A percentile compares a stretch with the other conserved stretches of the same genome.
Evolutionary conservation across 2,329 filamentous ascomycete genomes (phyloP).

Genomic region (Zalaria sp.): DNA sequence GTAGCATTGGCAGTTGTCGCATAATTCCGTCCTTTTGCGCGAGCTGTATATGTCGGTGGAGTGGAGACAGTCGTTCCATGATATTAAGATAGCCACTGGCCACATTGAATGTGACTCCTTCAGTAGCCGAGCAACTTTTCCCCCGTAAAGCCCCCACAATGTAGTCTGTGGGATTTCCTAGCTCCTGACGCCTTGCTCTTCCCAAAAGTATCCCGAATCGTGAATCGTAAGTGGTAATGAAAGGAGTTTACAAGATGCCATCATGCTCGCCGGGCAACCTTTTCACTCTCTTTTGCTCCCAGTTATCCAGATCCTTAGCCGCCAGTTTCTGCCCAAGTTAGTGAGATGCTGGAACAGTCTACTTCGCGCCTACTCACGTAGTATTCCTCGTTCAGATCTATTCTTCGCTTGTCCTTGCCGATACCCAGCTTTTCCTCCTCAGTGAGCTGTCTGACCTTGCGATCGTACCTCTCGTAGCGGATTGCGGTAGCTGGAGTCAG

Average conservation of each 20-base stretch:
- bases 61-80: too few relatives aligned
- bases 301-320: conserved; percentile 83
- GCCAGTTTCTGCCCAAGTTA: conserved; percentile 48
- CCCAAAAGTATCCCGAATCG: too few relatives aligned
- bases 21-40: too few relatives aligned
- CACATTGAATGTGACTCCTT: too few relatives aligned
- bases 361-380: conserved; percentile 48
- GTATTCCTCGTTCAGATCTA: conserved; percentile 76
- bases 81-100: too few relatives aligned
- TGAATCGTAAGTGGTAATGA: too few relatives aligned
- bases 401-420: conserved; percentile 53
- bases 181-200: too few relatives aligned
- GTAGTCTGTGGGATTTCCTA: too few relatives aligned
- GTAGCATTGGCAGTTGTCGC: too few relatives aligned
- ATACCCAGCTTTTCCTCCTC: conserved; percentile 79
- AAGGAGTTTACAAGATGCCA: conserved; percentile 52
- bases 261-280: conserved; percentile 81
- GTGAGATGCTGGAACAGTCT: conserved; percentile 11
- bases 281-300: conserved; percentile 93
- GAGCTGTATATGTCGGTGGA: too few relatives aligned
- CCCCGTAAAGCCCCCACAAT: too few relatives aligned
- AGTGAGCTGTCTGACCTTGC: conserved; percentile 72
- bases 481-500: conserved; percentile 88
- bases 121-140: too few relatives aligned
- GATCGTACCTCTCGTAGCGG: conserved; percentile 84